phyloP scores from a whole-genome alignment of 345 rosid species.

The Citrus hindsii region DNA sequence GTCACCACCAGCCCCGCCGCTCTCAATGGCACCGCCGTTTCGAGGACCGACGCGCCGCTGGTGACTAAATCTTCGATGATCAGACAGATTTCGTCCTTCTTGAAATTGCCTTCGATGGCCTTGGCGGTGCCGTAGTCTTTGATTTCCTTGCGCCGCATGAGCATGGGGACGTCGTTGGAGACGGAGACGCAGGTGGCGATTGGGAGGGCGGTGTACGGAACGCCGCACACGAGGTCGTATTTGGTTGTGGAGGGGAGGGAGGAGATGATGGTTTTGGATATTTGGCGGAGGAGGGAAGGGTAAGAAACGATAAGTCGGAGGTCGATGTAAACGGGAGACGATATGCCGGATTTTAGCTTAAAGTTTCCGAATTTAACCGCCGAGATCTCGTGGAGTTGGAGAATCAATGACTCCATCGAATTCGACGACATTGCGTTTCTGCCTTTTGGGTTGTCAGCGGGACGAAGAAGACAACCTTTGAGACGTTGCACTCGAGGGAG shows the following conservation, averaged over 20 bases:
- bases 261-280: constrained; percentile 69
- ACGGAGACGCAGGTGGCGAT: constrained; percentile 83
- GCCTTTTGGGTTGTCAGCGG: too few relatives aligned
- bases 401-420: constrained; percentile 70
- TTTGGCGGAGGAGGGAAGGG: constrained; percentile 73
- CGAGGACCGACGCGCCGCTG: constrained; percentile 90
- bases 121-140: constrained; percentile 88
- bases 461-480: too few relatives aligned
- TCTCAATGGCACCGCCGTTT: constrained; percentile 79
- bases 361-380: constrained; percentile 88
- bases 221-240: constrained; percentile 78
- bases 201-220: constrained; percentile 95
- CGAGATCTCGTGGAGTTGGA: constrained; percentile 82
- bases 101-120: constrained; percentile 75
- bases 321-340: constrained; percentile 88
- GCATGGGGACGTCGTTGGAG: constrained; percentile 64
- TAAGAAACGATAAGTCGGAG: constrained; percentile 87
- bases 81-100: constrained; percentile 52
- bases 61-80: constrained; percentile 87
- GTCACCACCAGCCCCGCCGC: constrained; percentile 72
- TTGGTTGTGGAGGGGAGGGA: constrained; percentile 51
- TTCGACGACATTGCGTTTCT: constrained; percentile 25
- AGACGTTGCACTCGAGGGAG: too few relatives aligned
- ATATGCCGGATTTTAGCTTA: constrained; percentile 92
- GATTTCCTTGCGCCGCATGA: constrained; percentile 91